These are phyloP conservation scores for Potentilla sterilis DNA, from an alignment of 306 rosid species.

Conservation along the genomic window DNA sequence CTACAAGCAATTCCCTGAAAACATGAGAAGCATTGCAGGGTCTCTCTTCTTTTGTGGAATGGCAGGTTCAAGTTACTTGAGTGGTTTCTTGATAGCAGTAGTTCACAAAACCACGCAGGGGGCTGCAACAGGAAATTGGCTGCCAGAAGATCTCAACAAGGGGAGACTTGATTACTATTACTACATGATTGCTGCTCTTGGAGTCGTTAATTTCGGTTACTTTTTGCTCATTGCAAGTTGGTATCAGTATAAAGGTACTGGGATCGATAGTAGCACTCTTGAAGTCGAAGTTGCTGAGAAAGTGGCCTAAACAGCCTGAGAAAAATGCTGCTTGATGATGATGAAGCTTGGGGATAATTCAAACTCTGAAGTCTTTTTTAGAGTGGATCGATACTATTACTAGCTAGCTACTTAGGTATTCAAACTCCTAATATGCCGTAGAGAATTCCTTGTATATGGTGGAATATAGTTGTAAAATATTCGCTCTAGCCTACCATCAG, in stretches of 20 bases:
- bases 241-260: constrained; percentile 56
- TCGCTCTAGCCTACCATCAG: neutral
- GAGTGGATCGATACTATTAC: too few species aligned
- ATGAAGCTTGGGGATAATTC: neutral
- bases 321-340: constrained; percentile 26
- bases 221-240: constrained; percentile 59
- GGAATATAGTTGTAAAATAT: too few species aligned
- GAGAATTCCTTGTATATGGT: too few species aligned
- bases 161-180: constrained; percentile 81
- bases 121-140: constrained; percentile 59
- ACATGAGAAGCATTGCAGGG: constrained; percentile 85
- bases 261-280: constrained; percentile 12
- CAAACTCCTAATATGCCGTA: too few species aligned
- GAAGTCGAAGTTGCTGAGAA: constrained; percentile 26
- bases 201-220: constrained; percentile 52
- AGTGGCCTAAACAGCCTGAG: constrained; percentile 22
- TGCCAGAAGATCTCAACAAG: constrained; percentile 80
- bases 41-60: constrained; percentile 59
- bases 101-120: constrained; percentile 43
- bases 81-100: constrained; percentile 47
- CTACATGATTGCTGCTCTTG: constrained; percentile 51
- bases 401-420: too few species aligned
- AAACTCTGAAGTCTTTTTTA: too few species aligned
- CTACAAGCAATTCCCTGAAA: constrained; percentile 88
- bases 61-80: constrained; percentile 69